Percentiles rank a stretch among this genome's conserved stretches.
Evolutionary conservation across 2,329 filamentous ascomycete genomes (phyloP).

Genomic region (Colletotrichum tofieldiae): DNA sequence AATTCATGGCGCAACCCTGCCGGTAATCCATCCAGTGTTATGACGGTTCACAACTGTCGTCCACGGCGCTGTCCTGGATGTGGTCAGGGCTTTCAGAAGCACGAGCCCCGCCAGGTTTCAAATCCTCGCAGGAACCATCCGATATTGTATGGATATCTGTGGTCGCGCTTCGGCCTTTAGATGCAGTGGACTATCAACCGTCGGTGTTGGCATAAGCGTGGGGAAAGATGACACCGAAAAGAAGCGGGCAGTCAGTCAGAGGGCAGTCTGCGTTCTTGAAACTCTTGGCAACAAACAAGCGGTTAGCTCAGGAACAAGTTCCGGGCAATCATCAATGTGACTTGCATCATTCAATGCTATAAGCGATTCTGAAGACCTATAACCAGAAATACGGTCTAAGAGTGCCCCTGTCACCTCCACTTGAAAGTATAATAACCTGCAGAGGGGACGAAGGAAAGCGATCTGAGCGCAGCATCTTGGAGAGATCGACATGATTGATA

Average conservation of each 20-base stretch:
- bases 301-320: background rate
- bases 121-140: background rate
- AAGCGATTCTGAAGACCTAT: background rate
- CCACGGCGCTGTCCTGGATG: background rate
- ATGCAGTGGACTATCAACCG: slow-evolving; percentile 7
- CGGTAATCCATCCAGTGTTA: slow-evolving; percentile 2
- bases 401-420: slow-evolving; percentile 13
- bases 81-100: slow-evolving; percentile 34
- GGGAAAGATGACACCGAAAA: background rate
- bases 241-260: background rate
- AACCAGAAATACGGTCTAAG: slow-evolving; percentile 8
- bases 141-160: slow-evolving; percentile 2
- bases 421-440: background rate
- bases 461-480: slow-evolving; percentile 30
- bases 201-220: background rate
- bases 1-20: slow-evolving; percentile 1
- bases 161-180: slow-evolving; percentile 7
- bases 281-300: background rate
- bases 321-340: background rate
- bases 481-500: slow-evolving; percentile 26
- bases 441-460: slow-evolving; percentile 15
- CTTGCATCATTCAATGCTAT: slow-evolving; percentile 20
- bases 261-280: background rate
- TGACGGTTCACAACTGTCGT: background rate
- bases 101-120: background rate